Conservation (phyloP, 768 basidiomycete species). For the Cantharellus cinnabarinus region DNA sequence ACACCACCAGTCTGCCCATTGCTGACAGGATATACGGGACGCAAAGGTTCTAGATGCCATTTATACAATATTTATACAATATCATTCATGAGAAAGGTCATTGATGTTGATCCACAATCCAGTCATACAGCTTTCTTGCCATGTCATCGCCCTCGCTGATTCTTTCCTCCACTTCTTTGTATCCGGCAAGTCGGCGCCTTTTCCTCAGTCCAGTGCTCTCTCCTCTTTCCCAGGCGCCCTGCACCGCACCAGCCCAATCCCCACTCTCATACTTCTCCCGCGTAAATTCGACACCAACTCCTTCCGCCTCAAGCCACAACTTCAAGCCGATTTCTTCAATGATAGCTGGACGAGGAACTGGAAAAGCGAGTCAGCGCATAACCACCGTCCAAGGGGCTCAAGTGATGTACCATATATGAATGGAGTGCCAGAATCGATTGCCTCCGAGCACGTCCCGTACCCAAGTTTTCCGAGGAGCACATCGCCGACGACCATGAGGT, state of each 20-base stretch:
- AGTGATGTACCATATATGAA: slow-evolving; percentile 45
- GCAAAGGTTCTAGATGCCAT: too few relatives aligned
- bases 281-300: slow-evolving; percentile 47
- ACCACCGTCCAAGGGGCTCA: not conserved
- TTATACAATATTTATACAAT: too few relatives aligned
- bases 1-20: too few relatives aligned
- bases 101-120: not conserved
- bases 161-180: slow-evolving; percentile 21
- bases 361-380: not conserved
- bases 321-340: slow-evolving; percentile 64
- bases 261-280: slow-evolving; percentile 49
- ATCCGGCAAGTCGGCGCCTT: slow-evolving; percentile 25
- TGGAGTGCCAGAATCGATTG: slow-evolving; percentile 53
- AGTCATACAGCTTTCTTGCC: not conserved
- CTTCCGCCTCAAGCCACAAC: slow-evolving; percentile 37
- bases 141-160: not conserved
- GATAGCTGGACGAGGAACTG: slow-evolving; percentile 60
- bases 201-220: slow-evolving; percentile 21
- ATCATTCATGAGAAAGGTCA: too few relatives aligned
- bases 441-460: slow-evolving; percentile 66
- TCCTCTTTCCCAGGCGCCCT: slow-evolving; percentile 37
- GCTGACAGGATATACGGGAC: too few relatives aligned
- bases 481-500: slow-evolving; percentile 51
- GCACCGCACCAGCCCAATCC: slow-evolving; percentile 41
- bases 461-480: slow-evolving; percentile 65